Percentiles rank a stretch among this genome's conserved stretches.
phyloP scores from a whole-genome alignment of 176 grass and related monocot species.

The Rhynchospora breviuscula region DNA sequence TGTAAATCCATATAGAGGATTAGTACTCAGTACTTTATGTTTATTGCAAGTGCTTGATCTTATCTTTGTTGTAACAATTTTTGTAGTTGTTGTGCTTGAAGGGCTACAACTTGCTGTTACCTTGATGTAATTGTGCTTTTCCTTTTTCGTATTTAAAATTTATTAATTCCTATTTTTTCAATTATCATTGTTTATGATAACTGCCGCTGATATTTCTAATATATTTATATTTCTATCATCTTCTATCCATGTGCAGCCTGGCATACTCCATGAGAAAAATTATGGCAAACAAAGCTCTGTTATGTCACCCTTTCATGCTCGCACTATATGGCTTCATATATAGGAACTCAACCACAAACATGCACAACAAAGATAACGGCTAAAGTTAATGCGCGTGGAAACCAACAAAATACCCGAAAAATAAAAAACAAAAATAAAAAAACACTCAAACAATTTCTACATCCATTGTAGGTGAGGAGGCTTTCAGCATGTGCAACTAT shows the following conservation, averaged over 20 bases:
- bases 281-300: constrained; percentile 94
- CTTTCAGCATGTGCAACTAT: constrained; percentile 98
- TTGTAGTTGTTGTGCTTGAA: constrained; percentile 88
- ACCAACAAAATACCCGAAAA: neutral
- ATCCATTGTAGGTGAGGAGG: constrained; percentile 54
- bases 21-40: too few relatives aligned
- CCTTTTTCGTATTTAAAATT: neutral
- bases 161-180: neutral
- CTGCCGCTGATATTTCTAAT: neutral
- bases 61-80: constrained; percentile 51
- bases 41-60: neutral
- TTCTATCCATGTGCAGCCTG: constrained; percentile 37
- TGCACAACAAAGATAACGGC: neutral
- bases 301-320: constrained; percentile 7
- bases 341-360: neutral
- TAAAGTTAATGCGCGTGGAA: neutral
- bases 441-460: neutral
- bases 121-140: constrained; percentile 60
- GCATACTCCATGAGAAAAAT: constrained; percentile 98
- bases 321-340: neutral
- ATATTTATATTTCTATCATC: constrained; percentile 18
- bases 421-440: neutral
- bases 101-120: constrained; percentile 93
- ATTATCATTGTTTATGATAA: neutral
- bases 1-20: too few relatives aligned